A percentile compares a stretch with the other conserved stretches of the same genome.
phyloP scores from a whole-genome alignment of 495 filamentous ascomycete genomes.

The Tuber umbilicatum region DNA sequence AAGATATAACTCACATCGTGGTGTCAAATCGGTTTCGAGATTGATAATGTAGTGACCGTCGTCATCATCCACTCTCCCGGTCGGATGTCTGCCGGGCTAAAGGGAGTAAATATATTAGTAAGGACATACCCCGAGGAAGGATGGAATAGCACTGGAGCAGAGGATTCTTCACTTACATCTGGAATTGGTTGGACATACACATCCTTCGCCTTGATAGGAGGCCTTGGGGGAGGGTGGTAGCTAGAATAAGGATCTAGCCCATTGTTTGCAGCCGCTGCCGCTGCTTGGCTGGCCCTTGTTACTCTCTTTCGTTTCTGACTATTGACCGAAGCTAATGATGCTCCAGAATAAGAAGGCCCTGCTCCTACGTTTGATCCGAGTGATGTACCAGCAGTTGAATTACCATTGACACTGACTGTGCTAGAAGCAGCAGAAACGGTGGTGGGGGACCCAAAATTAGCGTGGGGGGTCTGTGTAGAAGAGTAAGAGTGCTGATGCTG shows the following conservation, averaged over 20 bases:
- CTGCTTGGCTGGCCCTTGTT: conserved; percentile 47
- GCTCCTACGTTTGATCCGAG: conserved; percentile 65
- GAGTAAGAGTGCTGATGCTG: conserved; percentile 53
- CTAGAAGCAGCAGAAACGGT: conserved; percentile 76
- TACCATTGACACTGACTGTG: conserved; percentile 65
- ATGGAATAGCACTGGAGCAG: conserved; percentile 17
- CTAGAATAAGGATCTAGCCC: conserved; percentile 63
- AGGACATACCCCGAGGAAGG: conserved; percentile 9
- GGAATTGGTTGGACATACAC: conserved; percentile 72
- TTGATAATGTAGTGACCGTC: conserved; percentile 94
- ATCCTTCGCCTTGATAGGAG: conserved; percentile 84
- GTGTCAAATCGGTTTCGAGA: conserved; percentile 72
- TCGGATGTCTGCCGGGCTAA: conserved; percentile 31
- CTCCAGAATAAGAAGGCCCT: conserved; percentile 50
- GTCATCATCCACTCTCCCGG: conserved; percentile 76
- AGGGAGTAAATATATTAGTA: conserved; percentile 5
- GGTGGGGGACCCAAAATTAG: conserved; percentile 59
- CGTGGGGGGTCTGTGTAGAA: conserved; percentile 60
- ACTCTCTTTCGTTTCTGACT: conserved; percentile 84
- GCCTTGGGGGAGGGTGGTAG: conserved; percentile 79
- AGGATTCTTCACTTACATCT: conserved; percentile 62
- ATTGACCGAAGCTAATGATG: conserved; percentile 19
- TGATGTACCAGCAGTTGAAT: conserved; percentile 78
- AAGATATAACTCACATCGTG: conserved; percentile 67
- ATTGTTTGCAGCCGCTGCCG: conserved; percentile 44